A percentile compares a stretch with the other conserved stretches of the same genome.
These are phyloP conservation scores for Podospora pseudopauciseta DNA, from an alignment of 495 filamentous ascomycete species.

Conservation along the genomic window DNA sequence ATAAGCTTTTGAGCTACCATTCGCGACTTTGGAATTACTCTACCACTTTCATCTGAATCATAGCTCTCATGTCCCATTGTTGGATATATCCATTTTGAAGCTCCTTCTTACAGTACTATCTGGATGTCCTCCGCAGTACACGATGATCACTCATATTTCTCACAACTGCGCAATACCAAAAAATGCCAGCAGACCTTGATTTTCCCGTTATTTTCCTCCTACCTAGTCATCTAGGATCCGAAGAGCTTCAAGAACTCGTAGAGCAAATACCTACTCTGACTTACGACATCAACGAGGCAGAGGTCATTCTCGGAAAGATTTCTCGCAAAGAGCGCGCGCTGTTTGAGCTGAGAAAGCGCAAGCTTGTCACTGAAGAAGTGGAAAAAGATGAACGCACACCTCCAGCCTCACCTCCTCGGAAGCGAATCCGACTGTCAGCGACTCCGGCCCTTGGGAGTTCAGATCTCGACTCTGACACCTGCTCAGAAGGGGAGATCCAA, in stretches of 20 bases:
- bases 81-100: no score
- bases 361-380: constrained; percentile 60
- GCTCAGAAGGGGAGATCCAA: constrained; percentile 31
- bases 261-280: constrained; percentile 63
- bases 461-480: constrained; percentile 37
- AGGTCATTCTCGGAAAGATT: constrained; percentile 69
- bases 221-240: constrained; percentile 59
- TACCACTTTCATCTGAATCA: not conserved
- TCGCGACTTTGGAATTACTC: not conserved
- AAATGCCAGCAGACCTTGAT: constrained; percentile 23
- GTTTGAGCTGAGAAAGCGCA: constrained; percentile 67
- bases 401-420: constrained; percentile 25
- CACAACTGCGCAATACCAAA: not conserved
- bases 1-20: not conserved
- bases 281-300: constrained; percentile 67
- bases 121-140: not conserved
- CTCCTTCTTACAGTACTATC: not conserved
- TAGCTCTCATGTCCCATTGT: no score
- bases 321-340: constrained; percentile 63
- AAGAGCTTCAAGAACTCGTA: constrained; percentile 61
- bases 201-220: constrained; percentile 75
- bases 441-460: constrained; percentile 19
- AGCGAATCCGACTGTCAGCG: constrained; percentile 35
- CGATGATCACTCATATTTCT: not conserved
- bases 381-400: constrained; percentile 14